These are phyloP conservation scores for Fraxinus excelsior DNA, from an alignment of 257 asterid genomes.

Conservation along the genomic window DNA sequence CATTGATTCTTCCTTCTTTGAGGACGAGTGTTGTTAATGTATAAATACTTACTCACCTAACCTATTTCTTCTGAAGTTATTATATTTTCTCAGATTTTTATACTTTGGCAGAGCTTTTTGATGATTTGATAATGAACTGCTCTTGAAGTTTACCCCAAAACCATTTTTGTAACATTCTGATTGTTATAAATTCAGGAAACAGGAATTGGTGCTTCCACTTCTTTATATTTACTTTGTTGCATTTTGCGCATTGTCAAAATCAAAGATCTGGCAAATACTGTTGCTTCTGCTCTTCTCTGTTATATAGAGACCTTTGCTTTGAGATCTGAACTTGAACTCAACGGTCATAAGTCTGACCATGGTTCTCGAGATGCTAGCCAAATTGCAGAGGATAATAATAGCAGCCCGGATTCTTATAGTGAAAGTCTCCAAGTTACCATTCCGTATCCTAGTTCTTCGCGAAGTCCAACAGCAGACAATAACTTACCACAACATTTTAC, in stretches of 20 bases:
- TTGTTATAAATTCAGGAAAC: constrained; percentile 61
- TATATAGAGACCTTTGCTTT: constrained; percentile 48
- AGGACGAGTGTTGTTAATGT: constrained; percentile 53
- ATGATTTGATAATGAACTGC: constrained; percentile 13
- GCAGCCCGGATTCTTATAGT: constrained; percentile 33
- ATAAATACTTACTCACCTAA: constrained; percentile 28
- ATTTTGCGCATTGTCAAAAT: constrained; percentile 93
- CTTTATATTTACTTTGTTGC: constrained; percentile 93
- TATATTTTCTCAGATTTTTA: constrained; percentile 5
- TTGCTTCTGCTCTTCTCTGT: constrained; percentile 89
- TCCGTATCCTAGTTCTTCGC: constrained; percentile 50
- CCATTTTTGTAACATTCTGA: constrained; percentile 30
- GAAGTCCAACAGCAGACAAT: constrained; percentile 39
- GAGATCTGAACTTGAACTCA: constrained; percentile 55
- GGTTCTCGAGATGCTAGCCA: constrained; percentile 40
- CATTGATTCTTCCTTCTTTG: constrained; percentile 88
- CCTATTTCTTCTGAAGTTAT: constrained; percentile 18
- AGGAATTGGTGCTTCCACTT: constrained; percentile 69
- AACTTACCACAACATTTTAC: constrained; percentile 35
- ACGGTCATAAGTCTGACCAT: constrained; percentile 54
- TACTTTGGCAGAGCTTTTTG: constrained; percentile 16
- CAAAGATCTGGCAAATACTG: constrained; percentile 90
- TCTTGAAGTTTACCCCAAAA: constrained; percentile 5
- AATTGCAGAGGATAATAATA: constrained; percentile 32
- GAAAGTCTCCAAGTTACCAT: constrained; percentile 40